These are phyloP conservation scores for Lasiodiplodia gonubiensis DNA, from an alignment of 2,329 filamentous ascomycete genomes.

Conservation along the genomic window DNA sequence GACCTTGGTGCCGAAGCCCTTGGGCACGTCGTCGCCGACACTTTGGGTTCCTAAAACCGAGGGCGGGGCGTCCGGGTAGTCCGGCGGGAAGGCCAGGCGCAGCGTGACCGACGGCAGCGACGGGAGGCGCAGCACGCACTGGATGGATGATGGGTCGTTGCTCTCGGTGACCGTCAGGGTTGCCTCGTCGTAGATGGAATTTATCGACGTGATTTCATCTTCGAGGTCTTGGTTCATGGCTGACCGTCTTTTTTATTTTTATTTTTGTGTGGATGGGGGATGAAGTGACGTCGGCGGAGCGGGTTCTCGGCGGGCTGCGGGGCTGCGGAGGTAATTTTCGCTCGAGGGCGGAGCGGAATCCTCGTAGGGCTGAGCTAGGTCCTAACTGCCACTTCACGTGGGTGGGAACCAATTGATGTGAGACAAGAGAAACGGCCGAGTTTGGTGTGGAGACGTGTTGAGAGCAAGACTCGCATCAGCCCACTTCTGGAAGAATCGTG, in stretches of 20 bases:
- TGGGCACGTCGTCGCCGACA: conserved; percentile 69
- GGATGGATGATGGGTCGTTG: conserved; percentile 25
- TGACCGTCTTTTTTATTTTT: not conserved
- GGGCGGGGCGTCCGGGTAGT: conserved; percentile 78
- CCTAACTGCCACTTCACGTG: conserved; percentile 2
- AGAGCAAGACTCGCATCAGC: no score
- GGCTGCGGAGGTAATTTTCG: not conserved
- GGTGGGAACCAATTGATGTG: not conserved
- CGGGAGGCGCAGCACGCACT: conserved; percentile 72
- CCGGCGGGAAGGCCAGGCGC: conserved; percentile 69
- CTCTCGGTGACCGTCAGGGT: conserved; percentile 52
- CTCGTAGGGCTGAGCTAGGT: conserved; percentile 11
- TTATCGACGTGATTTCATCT: conserved; percentile 81
- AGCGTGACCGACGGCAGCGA: conserved; percentile 61
- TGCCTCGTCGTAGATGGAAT: conserved; percentile 79
- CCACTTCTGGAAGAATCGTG: not conserved
- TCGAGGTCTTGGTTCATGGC: conserved; percentile 53
- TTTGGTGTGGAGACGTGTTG: not conserved
- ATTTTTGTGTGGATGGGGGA: not conserved
- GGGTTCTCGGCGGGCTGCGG: not conserved
- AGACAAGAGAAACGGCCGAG: not conserved
- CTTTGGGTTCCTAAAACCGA: conserved; percentile 78
- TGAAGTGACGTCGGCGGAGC: conserved; percentile 1
- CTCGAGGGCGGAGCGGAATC: conserved; percentile 1
- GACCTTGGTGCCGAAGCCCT: conserved; percentile 74